Conservation (phyloP, 257 asterid species). For the Solanum pinnatisectum region DNA sequence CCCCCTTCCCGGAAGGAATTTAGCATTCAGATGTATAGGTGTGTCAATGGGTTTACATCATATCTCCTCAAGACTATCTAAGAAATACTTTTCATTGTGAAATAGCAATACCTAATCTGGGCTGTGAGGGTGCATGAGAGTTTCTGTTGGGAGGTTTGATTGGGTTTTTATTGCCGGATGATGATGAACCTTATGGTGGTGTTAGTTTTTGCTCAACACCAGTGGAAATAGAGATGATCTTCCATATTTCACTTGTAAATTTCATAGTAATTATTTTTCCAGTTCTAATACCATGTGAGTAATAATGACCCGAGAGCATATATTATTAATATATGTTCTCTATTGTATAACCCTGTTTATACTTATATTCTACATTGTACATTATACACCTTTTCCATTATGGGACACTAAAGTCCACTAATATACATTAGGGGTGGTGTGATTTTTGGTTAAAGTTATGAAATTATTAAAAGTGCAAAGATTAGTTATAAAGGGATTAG, state of each 20-base stretch:
- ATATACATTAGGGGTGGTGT: neutral
- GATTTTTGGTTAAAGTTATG: neutral
- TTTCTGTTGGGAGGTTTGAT: neutral
- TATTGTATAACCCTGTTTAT: neutral
- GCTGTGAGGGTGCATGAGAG: neutral
- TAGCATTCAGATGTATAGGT: neutral
- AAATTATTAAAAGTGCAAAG: neutral
- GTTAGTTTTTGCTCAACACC: neutral
- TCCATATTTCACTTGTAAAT: neutral
- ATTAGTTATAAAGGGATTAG: neutral
- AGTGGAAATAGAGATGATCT: neutral
- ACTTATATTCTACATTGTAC: neutral
- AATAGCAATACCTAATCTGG: neutral
- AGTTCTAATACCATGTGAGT: neutral
- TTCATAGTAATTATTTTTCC: neutral
- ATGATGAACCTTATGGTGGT: neutral
- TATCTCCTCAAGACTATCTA: neutral
- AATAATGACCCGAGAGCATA: neutral
- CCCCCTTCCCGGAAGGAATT: neutral
- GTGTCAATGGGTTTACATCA: neutral
- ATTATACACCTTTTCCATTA: neutral
- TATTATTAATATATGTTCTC: neutral
- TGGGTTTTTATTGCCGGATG: neutral
- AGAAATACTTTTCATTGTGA: neutral
- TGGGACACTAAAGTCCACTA: neutral